Evolutionary conservation across 2,329 filamentous ascomycete species (phyloP).

Genomic region (Pyrenochaeta sp.): DNA sequence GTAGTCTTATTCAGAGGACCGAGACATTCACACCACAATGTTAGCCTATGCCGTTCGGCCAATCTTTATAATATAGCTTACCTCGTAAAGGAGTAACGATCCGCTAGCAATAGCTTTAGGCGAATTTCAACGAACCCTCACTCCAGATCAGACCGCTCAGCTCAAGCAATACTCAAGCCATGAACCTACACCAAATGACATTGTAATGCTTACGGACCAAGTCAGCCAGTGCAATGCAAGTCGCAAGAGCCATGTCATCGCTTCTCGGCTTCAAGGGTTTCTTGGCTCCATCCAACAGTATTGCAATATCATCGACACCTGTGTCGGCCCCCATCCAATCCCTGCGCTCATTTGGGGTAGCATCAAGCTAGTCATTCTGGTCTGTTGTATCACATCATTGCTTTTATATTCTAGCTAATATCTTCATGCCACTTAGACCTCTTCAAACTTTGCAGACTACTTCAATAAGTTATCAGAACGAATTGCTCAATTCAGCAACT

Average conservation of each 20-base stretch:
- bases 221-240: slow-evolving; percentile 13
- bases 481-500: slow-evolving; percentile 46
- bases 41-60: no score
- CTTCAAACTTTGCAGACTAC: slow-evolving; percentile 50
- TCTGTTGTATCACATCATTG: slow-evolving; percentile 13
- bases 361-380: slow-evolving; percentile 53
- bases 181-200: slow-evolving; percentile 36
- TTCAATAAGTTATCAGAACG: slow-evolving; percentile 51
- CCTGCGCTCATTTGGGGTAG: slow-evolving; percentile 57
- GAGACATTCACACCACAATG: no score
- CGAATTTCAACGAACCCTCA: slow-evolving; percentile 19
- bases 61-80: no score
- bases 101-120: slow-evolving; percentile 8
- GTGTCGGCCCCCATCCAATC: slow-evolving; percentile 50
- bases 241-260: slow-evolving; percentile 31
- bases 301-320: slow-evolving; percentile 47
- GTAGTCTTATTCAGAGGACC: no score
- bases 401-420: neutral
- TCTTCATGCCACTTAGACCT: slow-evolving; percentile 28
- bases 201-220: slow-evolving; percentile 48
- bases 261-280: slow-evolving; percentile 42
- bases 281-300: slow-evolving; percentile 52
- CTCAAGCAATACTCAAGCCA: slow-evolving; percentile 18
- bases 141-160: slow-evolving; percentile 23
- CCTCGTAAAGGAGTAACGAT: no score